Evolutionary conservation across 768 basidiomycete genomes (phyloP).

Genomic region (Boletus reticuloceps): DNA sequence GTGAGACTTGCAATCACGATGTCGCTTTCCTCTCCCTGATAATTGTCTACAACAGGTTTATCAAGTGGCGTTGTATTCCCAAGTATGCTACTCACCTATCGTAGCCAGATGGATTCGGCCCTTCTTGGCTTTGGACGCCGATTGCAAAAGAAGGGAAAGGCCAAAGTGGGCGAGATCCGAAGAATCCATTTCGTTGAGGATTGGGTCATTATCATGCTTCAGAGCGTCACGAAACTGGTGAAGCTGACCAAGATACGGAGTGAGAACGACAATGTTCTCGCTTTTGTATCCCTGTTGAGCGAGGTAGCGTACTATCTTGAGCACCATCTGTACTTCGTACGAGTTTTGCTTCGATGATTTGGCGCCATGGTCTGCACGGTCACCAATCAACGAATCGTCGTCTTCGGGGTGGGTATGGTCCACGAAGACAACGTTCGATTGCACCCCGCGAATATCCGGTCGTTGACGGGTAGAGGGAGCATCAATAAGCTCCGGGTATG

Average conservation of each 20-base stretch:
- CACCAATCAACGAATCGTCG: constrained; percentile 36
- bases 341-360: constrained; percentile 59
- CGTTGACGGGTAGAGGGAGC: constrained; percentile 47
- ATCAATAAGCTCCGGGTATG: constrained; percentile 64
- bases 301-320: constrained; percentile 64
- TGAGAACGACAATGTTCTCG: constrained; percentile 61
- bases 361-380: constrained; percentile 42
- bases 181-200: constrained; percentile 62
- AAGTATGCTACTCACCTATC: constrained; percentile 44
- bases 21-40: constrained; percentile 72
- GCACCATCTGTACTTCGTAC: constrained; percentile 58
- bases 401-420: constrained; percentile 58
- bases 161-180: constrained; percentile 57
- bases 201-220: constrained; percentile 48
- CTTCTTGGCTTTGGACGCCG: constrained; percentile 36
- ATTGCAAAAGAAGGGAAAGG: constrained; percentile 37
- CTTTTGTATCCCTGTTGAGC: constrained; percentile 66
- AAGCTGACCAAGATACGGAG: constrained; percentile 69
- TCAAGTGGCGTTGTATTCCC: background rate
- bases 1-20: constrained; percentile 63
- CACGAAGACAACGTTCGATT: constrained; percentile 61
- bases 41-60: constrained; percentile 54
- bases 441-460: constrained; percentile 50
- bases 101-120: constrained; percentile 57
- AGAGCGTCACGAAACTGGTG: constrained; percentile 45